Evolutionary conservation across 306 rosid genomes (phyloP), one percentile per base, ranked within the genome.

Genomic region (Rubus idaeus): DNA sequence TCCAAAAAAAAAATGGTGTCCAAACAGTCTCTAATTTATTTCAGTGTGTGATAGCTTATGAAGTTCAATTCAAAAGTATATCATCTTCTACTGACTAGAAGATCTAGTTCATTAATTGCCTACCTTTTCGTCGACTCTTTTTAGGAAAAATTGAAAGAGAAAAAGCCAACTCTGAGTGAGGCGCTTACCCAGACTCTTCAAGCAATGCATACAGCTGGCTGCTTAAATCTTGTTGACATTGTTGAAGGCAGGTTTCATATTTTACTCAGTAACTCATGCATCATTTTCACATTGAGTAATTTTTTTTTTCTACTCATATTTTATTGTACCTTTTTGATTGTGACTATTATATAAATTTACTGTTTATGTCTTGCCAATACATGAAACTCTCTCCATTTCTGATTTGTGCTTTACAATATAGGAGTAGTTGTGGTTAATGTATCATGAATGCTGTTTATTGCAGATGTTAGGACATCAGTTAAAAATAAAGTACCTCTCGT

Each of bases 401-500:
- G 26, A n/a, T 56, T 13, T 44, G 42, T 73, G 20, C 68, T 40
- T 45, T 6, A 47, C 57, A 70, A 39, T 39, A 37, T 67, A 71
- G 67, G 21, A 40, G 55, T 69, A 45, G 23, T 57, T 75, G 20
- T 70, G 52, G 72, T 72, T 82, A 57, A 35, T 10, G 71, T 56
- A 69, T 82, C 75, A 75, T 51, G 44, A 52, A 71, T 82, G 68
- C 68, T 77, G 77, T 71, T 51, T 88, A 44, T 78, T 82, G 83
- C 96, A 96, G 99, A 96, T 82, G 75, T 96, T 73, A 92, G 51
- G 92, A 89, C 86, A 4, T 88, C 98, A 68, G 85, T 89, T 53
- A 96, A 96, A 89, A 91, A 96, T 77, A 96, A 96, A 87, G 99
- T 96, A 71, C 99, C 99, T 55, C 98, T 96, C 68, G 99, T 96